Base-by-base conservation (phyloP, 2,329 filamentous ascomycete species). In the Colletotrichum tamarilloi region DNA sequence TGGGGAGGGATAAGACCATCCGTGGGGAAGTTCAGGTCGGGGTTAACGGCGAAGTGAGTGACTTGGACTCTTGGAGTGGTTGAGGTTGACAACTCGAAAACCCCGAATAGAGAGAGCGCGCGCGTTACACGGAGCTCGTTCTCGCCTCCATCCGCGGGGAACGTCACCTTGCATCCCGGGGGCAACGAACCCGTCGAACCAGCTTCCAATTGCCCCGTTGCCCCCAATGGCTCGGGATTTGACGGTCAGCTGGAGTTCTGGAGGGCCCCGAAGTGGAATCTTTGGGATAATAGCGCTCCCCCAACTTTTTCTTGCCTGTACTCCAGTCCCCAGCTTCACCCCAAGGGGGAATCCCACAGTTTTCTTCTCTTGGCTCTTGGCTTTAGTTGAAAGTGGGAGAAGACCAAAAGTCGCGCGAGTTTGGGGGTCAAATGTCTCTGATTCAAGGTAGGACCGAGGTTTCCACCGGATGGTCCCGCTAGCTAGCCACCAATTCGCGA, bases 91-190 rank as follows among this genome's bases (percentile, higher is more conserved):
- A 42, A 42, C 38, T 42, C 1, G 6, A 42, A 19, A 49, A 2
- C 42, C 19, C 5, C 19, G 42, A 49, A n/a, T 9, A 22, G 19
- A 49, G 42, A 56, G 38, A 22, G 26, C 58, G 22, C 42, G 16
- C 22, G 53, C 22, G 53, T n/a, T n/a, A 49, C 42, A 22, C 38
- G 26, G 26, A 71, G 26, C 59, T 53, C 58, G 64, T 58, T 24
- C 26, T 72, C 28, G 57, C 28, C 28, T 52, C 32, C 66, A 26
- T 32, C 32, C 59, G 53, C 70, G 70, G 70, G 69, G 67, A 66
- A 66, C 71, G 71, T 73, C 67, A 73, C 67, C 67, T 60, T 73
- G 60, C 71, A 65, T 66, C 49, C 66, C 67, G 60, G 67, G 67
- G 28, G 28, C 12, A 5, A 38, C 30, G 8, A 12, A 32, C 42